Evolutionary conservation across 441 rosid genomes (phyloP), one percentile per base, ranked within the genome.

Genomic region (Populus hybrid): DNA sequence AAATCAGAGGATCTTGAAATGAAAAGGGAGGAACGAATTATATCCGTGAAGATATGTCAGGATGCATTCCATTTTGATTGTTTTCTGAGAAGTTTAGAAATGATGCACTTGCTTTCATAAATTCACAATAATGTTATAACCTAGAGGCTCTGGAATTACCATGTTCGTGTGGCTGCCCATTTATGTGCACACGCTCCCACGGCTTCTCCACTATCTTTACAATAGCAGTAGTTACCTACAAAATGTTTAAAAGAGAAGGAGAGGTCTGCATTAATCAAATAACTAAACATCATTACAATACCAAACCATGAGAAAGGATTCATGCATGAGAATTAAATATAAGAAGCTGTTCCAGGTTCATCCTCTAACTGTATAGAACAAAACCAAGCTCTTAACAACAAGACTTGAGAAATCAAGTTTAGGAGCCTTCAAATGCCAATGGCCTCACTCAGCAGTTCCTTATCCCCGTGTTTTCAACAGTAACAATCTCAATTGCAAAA

Each of bases 181-280:
- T 86, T 10, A 93, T 42, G 38, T 10, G 35, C 11, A 90, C 90
- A 10, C 98, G 97, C 76, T 93, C 97, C 99, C 99, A 95, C 0
- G 97, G 98, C 87, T 93, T 93, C 87, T 95, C 99, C 78, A 86
- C 92, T 80, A 95, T 85, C 72, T 69, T 89, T 42, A 93, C 88
- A n/a, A 89, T 83, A 68, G 94, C 94, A 72, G 93, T 81, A 74
- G 78, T 88, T 67, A 93, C 99, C 99, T 95, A 35, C 42, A 69
- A 70, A 61, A 67, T 36, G 9, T 32, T 69, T 54, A 21, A 18
- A 74, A 36, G 14, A 71, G 24, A 10, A 34, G 9, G 7, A 9
- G 16, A 23, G 12, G 8, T 69, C 36, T 3, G 18, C 10, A 67
- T 18, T 40, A 72, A 76, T 6, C 6, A 61, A 59, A n/a, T 24